Evolutionary conservation across 2,329 filamentous ascomycete genomes (phyloP).

Genomic region (Cladosporium sp.): DNA sequence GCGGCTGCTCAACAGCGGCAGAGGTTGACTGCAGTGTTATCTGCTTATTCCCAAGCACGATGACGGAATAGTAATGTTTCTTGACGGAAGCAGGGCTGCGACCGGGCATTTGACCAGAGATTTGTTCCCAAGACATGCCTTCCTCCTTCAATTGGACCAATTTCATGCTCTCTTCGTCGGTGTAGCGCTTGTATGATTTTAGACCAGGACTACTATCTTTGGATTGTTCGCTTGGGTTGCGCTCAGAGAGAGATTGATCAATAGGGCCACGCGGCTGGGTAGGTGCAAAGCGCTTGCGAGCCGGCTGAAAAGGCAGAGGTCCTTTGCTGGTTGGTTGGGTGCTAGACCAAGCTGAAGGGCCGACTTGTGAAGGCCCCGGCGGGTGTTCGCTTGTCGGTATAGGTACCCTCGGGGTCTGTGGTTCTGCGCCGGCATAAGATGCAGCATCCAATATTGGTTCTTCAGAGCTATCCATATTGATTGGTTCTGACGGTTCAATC

Average conservation of each 20-base stretch:
- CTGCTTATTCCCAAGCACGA: neutral
- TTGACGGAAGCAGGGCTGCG: constrained; percentile 9
- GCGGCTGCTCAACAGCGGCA: neutral
- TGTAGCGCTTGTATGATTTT: neutral
- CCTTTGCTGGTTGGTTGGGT: constrained; percentile 11
- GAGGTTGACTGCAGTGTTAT: neutral
- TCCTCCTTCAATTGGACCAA: constrained; percentile 6
- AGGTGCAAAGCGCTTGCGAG: constrained; percentile 5
- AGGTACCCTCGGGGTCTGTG: constrained; percentile 1
- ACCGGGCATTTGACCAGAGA: constrained; percentile 8
- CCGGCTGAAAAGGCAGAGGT: constrained; percentile 8
- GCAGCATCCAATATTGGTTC: too few species aligned
- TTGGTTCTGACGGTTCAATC: too few species aligned
- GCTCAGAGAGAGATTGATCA: too few species aligned
- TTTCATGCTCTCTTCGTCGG: neutral
- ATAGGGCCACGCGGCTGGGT: too few species aligned
- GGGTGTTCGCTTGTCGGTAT: neutral
- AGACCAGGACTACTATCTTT: neutral
- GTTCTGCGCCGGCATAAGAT: too few species aligned
- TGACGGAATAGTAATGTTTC: constrained; percentile 9
- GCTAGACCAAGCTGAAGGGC: constrained; percentile 5
- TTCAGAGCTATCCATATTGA: too few species aligned
- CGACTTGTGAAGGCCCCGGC: constrained; percentile 1
- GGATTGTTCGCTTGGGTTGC: neutral
- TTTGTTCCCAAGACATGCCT: constrained; percentile 8